Base-by-base conservation (phyloP, 2,329 filamentous ascomycete species). In the Cladophialophora immunda region DNA sequence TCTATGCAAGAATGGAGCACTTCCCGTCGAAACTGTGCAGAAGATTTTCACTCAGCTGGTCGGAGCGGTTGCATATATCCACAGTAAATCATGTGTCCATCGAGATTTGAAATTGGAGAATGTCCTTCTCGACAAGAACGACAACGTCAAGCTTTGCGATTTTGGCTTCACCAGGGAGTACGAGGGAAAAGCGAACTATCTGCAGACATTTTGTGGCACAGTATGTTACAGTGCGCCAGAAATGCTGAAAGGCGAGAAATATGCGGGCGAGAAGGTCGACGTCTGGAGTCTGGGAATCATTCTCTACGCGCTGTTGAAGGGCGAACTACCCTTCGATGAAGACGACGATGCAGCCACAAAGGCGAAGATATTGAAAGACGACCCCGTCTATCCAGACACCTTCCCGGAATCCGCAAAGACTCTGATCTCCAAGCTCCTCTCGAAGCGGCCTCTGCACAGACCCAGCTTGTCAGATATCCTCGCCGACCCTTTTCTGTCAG, bases 91-190 rank as follows among this genome's bases (percentile, higher is more conserved):
- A 5, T 99, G 95, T 77, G 95, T 99, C 36, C 95, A 99, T 78
- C 92, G 95, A 73, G 95, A 99, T 78, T 83, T 99, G 62, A 99
- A 99, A 80, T 86, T 99, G 75, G 95, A 99, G 78, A 97, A 97
- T 76, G 97, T 99, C 66, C 83, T 99, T 54, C 86, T 99, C 72
- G 95, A 99, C 82, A 98, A 96, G 78, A 86, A 97, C 76, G 94
- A 96, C 76, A 97, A 98, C 75, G 95, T 99, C 73, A 99, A 99
- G 81, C 82, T 99, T 68, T 94, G 96, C 72, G 95, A 99, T 78
- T 99, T 99, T 81, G 95, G 95, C 19, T 99, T 99, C 77, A 99
- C 95, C 11, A 87, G 95, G 71, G 95, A 99, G 80, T 99, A 99
- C 78, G 93, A 97, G 79, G 94, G 94, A 67, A 93, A 96, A 74